Base-by-base conservation (phyloP, 805 yeast species). In the Candida boidinii region DNA sequence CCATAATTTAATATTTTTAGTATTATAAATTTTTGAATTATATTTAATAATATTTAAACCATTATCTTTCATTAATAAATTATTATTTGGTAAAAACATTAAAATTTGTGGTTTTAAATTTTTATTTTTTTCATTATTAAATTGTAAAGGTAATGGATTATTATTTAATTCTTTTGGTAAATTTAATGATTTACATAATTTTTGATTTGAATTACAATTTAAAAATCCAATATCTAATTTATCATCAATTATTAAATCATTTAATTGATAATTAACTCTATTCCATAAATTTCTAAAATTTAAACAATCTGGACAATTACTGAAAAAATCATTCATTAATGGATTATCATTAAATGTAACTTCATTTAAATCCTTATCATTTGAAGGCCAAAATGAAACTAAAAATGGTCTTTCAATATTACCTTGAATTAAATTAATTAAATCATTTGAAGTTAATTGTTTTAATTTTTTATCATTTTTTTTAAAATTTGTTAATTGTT, bases 361-460 rank as follows among this genome's bases (percentile, higher is more conserved):
- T 15, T 35, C 39, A 32, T 53, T 48, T 45, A 63, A 54, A 35
- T 69, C 58, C 19, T 67, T 52, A 29, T 65, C 62, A 5, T 65
- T 53, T 3, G 76, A 55, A 2, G 88, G 87, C 73, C 81, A 80
- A 38, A 82, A 76, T 12, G 82, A 68, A 4, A 82, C 64, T 39
- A 82, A 56, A 34, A 62, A 54, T 2, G 90, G 83, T 18, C 57
- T 55, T 1, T 54, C 49, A 6, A 48, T 48, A 13, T 67, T 61
- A 1, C 85, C 84, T 0, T 70, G 69, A 8, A 79, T 56, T 5
- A 76, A 43, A 11, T 62, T 53, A 28, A 75, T 36, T 44, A 79
- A 47, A 11, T 64, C 60, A 32, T 60, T 63, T 2, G 66, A 58
- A 17, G 19, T 4, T 20, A 21, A 21, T 7, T 19, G 16, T 4